phyloP scores from a whole-genome alignment of 73 alveolate species.

The Paramecium caudatum region DNA sequence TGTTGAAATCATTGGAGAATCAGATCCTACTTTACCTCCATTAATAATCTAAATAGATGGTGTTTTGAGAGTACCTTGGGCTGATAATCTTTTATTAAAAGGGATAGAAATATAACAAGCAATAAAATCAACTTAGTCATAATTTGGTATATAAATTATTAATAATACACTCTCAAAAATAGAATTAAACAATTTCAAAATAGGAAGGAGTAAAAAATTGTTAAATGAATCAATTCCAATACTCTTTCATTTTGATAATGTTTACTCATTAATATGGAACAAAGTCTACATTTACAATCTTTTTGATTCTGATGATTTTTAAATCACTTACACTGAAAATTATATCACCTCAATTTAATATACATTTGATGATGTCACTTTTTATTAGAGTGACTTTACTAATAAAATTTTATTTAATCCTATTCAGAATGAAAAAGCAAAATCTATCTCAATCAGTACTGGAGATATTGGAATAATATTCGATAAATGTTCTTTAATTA shows the following conservation, averaged over 20 bases:
- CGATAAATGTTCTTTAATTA: not conserved
- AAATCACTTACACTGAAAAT: not conserved
- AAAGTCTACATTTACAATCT: not conserved
- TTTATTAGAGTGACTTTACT: not conserved
- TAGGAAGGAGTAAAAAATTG: not conserved
- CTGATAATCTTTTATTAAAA: not conserved
- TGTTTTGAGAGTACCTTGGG: not conserved
- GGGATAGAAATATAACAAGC: not conserved
- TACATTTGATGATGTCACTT: not conserved
- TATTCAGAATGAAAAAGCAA: not conserved
- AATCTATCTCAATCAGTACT: not conserved
- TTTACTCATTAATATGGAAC: no score
- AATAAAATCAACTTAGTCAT: no score
- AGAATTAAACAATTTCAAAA: no score
- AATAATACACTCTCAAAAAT: not conserved
- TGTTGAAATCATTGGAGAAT: not conserved
- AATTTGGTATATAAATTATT: not conserved
- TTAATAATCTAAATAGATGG: not conserved
- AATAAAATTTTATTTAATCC: not conserved
- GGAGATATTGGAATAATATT: constrained; percentile 9
- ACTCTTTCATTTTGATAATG: no score
- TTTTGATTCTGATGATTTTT: not conserved
- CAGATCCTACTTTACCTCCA: not conserved
- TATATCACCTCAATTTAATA: not conserved
- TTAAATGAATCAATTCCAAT: no score